Conservation (phyloP, 805 yeast species). For the Lipomyces mesembrius region DNA sequence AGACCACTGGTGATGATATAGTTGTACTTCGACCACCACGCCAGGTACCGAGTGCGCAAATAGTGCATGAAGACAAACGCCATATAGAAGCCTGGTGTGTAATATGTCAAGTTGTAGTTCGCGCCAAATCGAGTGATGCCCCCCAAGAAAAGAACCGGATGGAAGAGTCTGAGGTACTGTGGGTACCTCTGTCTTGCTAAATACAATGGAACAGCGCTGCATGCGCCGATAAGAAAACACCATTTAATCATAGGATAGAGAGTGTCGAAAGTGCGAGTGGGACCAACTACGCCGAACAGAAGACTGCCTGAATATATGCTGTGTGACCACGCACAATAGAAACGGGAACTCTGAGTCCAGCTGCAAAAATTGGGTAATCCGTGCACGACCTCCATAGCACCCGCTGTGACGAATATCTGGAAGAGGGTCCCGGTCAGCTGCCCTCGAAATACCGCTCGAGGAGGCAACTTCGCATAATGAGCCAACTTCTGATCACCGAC, state of each 20-base stretch:
- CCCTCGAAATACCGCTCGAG: constrained; percentile 61
- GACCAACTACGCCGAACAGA: constrained; percentile 70
- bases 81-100: constrained; percentile 61
- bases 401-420: constrained; percentile 50
- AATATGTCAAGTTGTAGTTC: constrained; percentile 70
- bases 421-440: constrained; percentile 53
- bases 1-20: constrained; percentile 67
- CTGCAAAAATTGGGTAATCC: constrained; percentile 52
- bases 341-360: constrained; percentile 50
- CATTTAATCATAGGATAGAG: constrained; percentile 60
- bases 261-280: constrained; percentile 60
- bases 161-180: constrained; percentile 51
- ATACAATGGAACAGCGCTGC: constrained; percentile 52
- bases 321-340: constrained; percentile 54
- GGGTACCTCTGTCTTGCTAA: constrained; percentile 17
- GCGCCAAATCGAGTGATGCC: constrained; percentile 29
- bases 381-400: constrained; percentile 46
- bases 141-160: constrained; percentile 68
- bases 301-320: constrained; percentile 61
- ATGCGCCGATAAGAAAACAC: constrained; percentile 65
- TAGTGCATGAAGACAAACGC: constrained; percentile 12
- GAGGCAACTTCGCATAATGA: constrained; percentile 68
- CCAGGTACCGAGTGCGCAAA: constrained; percentile 13
- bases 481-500: constrained; percentile 64
- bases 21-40: constrained; percentile 40